phyloP scores from a whole-genome alignment of 805 yeast species.

The Saccharomyces jurei region DNA sequence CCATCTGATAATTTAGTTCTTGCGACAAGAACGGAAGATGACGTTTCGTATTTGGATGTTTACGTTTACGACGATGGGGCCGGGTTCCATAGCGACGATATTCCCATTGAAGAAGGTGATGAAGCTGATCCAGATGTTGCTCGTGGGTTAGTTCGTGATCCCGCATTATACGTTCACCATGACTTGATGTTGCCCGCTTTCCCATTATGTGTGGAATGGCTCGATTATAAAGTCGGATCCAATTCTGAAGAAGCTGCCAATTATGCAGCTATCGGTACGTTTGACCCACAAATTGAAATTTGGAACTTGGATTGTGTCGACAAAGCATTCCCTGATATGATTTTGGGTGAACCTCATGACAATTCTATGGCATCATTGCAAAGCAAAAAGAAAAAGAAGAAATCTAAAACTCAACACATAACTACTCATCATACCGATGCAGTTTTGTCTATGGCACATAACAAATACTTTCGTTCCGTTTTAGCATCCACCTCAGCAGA shows the following conservation, averaged over 20 bases:
- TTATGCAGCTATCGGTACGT: conserved; percentile 93
- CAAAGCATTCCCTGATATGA: conserved; percentile 88
- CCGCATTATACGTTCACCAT: conserved; percentile 84
- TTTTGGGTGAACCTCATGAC: conserved; percentile 69
- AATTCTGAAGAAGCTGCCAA: conserved; percentile 57
- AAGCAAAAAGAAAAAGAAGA: conserved; percentile 45
- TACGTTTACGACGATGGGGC: conserved; percentile 93
- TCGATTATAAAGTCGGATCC: conserved; percentile 61
- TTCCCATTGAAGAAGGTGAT: conserved; percentile 59
- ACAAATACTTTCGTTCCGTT: conserved; percentile 70
- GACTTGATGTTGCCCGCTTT: conserved; percentile 95
- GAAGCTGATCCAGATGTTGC: conserved; percentile 65
- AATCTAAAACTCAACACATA: conserved; percentile 41
- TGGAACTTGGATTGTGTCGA: conserved; percentile 94
- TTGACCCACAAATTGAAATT: conserved; percentile 93
- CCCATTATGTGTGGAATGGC: conserved; percentile 95
- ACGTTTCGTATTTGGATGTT: conserved; percentile 82
- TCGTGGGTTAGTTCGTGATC: conserved; percentile 62
- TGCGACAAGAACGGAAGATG: conserved; percentile 94
- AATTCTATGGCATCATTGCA: conserved; percentile 30
- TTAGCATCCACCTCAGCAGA: conserved; percentile 95
- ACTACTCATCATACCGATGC: conserved; percentile 89
- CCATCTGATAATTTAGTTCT: conserved; percentile 85
- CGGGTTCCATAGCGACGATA: conserved; percentile 62
- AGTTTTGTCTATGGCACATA: conserved; percentile 77